These are phyloP conservation scores for Colletotrichum filicis DNA, from an alignment of 2,329 filamentous ascomycete genomes.

Conservation along the genomic window DNA sequence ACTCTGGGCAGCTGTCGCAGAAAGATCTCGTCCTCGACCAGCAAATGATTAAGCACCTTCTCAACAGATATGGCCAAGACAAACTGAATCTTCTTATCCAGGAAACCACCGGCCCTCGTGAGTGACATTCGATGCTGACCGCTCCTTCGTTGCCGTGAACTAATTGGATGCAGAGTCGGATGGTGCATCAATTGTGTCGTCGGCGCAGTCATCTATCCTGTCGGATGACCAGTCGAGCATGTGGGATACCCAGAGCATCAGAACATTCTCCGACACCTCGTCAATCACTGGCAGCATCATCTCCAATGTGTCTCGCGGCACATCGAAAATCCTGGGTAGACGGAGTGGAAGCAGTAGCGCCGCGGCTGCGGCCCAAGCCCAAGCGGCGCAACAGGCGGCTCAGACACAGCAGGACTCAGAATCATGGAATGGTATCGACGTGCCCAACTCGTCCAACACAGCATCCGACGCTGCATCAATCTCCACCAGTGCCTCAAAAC, in stretches of 20 bases:
- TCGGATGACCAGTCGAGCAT: constrained; percentile 49
- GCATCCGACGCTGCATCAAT: constrained; percentile 39
- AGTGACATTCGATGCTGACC: constrained; percentile 36
- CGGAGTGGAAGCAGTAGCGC: constrained; percentile 34
- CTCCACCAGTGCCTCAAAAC: constrained; percentile 44
- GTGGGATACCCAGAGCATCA: constrained; percentile 49
- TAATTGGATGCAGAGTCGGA: constrained; percentile 38
- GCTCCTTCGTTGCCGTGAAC: background rate
- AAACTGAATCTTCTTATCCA: constrained; percentile 46
- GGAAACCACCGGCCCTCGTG: constrained; percentile 44
- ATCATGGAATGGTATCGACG: constrained; percentile 24
- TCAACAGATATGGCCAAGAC: constrained; percentile 47
- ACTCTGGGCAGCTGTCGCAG: constrained; percentile 29
- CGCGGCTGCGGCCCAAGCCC: constrained; percentile 28
- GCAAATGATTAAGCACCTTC: constrained; percentile 48
- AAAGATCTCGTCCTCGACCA: constrained; percentile 42
- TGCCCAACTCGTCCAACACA: background rate
- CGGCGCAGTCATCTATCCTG: constrained; percentile 47
- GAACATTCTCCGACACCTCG: constrained; percentile 52
- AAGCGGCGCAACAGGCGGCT: constrained; percentile 24
- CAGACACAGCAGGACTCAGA: constrained; percentile 25
- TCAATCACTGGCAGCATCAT: constrained; percentile 52
- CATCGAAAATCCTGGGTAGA: constrained; percentile 48
- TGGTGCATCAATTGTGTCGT: constrained; percentile 47
- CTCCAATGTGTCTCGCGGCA: constrained; percentile 51